These are phyloP conservation scores for Ophiostoma fasciatum DNA, from an alignment of 2,329 filamentous ascomycete genomes.

Conservation along the genomic window DNA sequence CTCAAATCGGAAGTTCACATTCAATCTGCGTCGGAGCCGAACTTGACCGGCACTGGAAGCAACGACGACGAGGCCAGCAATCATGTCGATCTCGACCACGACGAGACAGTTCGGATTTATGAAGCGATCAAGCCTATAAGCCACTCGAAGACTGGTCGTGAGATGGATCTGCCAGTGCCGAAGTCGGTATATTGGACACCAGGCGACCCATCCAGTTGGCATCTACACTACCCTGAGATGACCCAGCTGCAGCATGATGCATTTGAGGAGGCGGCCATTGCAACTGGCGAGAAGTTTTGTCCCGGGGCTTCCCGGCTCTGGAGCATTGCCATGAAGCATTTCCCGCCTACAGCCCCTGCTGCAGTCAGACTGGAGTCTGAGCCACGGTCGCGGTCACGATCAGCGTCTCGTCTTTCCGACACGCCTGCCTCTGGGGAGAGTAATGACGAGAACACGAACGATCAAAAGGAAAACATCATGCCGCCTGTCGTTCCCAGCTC, in stretches of 20 bases:
- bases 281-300: constrained; percentile 36
- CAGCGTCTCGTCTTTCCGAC: constrained; percentile 6
- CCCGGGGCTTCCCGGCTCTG: constrained; percentile 37
- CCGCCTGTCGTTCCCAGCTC: neutral
- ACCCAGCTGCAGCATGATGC: constrained; percentile 42
- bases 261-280: constrained; percentile 36
- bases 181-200: constrained; percentile 44
- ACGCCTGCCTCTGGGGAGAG: neutral
- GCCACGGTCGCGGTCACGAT: constrained; percentile 2
- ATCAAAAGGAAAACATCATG: constrained; percentile 8
- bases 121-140: constrained; percentile 33
- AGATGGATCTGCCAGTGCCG: constrained; percentile 40
- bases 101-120: too few relatives aligned
- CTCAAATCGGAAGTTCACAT: constrained; percentile 35
- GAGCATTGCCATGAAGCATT: constrained; percentile 43
- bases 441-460: constrained; percentile 3
- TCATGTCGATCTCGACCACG: too few relatives aligned
- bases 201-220: constrained; percentile 39
- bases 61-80: neutral
- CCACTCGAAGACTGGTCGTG: constrained; percentile 35
- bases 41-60: neutral
- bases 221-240: constrained; percentile 49
- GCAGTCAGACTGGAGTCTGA: neutral
- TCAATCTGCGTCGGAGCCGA: constrained; percentile 15
- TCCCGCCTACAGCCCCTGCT: constrained; percentile 25